Evolutionary conservation across 768 basidiomycete genomes (phyloP), one percentile per base, ranked within the genome.

Genomic region (Lepiota brunneoincarnata): DNA sequence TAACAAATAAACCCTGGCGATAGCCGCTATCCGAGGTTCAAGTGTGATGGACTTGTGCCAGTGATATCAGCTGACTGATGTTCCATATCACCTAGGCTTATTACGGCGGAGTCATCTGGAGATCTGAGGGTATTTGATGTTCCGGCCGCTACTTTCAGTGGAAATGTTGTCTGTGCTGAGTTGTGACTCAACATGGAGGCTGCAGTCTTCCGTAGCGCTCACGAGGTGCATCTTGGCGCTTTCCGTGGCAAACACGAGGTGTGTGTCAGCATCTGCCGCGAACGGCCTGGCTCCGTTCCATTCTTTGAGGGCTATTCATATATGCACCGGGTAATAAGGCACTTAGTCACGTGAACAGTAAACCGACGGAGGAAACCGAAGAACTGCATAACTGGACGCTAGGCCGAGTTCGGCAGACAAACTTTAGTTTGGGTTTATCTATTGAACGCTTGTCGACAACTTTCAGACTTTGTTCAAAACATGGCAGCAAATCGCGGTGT

Each of bases 401-500:
- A 41, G 59, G 63, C 64, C 64, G 64, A 60, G 21, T 18, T 3
- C 60, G 60, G 64, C 64, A 40, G 9, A 3, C 12, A 40, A 64
- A 64, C 63, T 60, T 62, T 64, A 60, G 58, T 61, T 58, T 28
- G 17, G 38, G 36, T 46, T 45, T 37, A 4, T 9, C 26, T 34
- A 15, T 17, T 21, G 50, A 64, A 46, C 50, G 49, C 58, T 62
- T 59, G 58, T 45, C 60, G 61, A 53, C 3, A 58, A 58, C 55
- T 63, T 58, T 64, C 64, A 67, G 62, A 65, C 61, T 61, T 54
- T 55, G 43, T 53, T 56, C 58, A 64, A 68, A 68, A 72, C 3
- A 72, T 72, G 71, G 68, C 70, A 61, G 58, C 60, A 59, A 58
- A 56, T 58, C 67, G 67, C 62, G 69, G 70, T 67, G 61, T 51